A percentile compares a stretch with the other conserved stretches of the same genome.
phyloP scores from a whole-genome alignment of 192 early-diverging fungal species.

The Diversispora eburnea region DNA sequence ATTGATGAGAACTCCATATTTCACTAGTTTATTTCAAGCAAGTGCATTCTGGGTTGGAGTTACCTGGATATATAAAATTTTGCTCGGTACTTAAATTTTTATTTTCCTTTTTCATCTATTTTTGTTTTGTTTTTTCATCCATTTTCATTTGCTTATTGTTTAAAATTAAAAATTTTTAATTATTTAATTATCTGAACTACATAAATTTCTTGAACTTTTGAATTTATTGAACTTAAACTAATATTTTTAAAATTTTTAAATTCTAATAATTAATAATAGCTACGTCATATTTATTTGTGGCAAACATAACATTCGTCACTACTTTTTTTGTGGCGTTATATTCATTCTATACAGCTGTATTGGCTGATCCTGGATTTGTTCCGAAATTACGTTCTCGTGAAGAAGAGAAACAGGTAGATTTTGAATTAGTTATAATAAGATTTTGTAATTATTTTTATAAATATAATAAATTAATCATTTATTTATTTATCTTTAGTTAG shows the following conservation, averaged over 20 bases:
- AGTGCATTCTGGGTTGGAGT: constrained; percentile 69
- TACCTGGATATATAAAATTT: constrained; percentile 62
- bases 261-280: constrained; percentile 36
- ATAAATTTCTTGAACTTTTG: not conserved
- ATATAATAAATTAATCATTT: too few species aligned
- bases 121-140: not conserved
- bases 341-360: constrained; percentile 71
- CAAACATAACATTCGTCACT: constrained; percentile 66
- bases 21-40: constrained; percentile 83
- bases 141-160: too few species aligned
- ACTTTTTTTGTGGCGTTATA: constrained; percentile 61
- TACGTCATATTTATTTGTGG: constrained; percentile 55
- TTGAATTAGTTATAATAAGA: too few species aligned
- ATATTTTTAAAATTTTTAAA: not conserved
- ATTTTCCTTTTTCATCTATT: not conserved
- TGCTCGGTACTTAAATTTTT: constrained; percentile 52
- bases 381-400: constrained; percentile 46
- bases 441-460: not conserved
- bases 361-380: constrained; percentile 78
- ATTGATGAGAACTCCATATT: constrained; percentile 76
- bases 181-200: not conserved
- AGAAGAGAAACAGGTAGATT: constrained; percentile 37
- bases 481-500: constrained; percentile 27
- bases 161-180: too few species aligned
- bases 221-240: too few species aligned